Evolutionary conservation across 106 monocot genomes (phyloP), one percentile per base, ranked within the genome.

Genomic region (Ottelia alismoides): DNA sequence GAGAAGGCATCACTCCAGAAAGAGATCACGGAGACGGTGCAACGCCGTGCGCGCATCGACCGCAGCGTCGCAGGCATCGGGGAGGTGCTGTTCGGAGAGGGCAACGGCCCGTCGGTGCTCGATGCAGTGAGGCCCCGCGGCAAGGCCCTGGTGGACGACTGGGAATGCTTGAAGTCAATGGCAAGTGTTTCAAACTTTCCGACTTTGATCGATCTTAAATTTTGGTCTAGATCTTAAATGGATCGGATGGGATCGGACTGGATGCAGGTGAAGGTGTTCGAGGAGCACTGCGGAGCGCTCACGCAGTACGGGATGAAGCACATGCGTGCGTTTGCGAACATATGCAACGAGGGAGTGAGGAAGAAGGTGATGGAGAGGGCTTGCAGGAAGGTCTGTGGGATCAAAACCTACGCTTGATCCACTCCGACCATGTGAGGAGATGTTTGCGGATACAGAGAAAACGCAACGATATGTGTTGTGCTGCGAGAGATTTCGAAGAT

Each of bases 271-370:
- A 65, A 60, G 31, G 56, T 80, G 22, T 92, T 87, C 28, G 83
- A 92, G 60, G 74, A 74, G 0, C 71, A 77, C 22, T 87, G 92
- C 43, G 92, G 92, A 11, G 52, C 77, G 16, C 77, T 92, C 11
- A 77, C 82, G 27, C 92, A 92, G 60, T 87, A 92, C 26, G 92
- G 92, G 31, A 92, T 83, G 92, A 92, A 80, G 47, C 66, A 92
- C 72, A 92, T 87, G 78, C 47, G 92, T 31, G 79, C 76, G 44
- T 87, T 87, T 65, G 86, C 92, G 18, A 87, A 87, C 61, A 64
- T 92, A 25, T 92, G 92, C 73, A 92, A 92, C 65, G 31, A 28
- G 10, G 71, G 72, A 30, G 43, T 83, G 28, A 49, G 73, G 0
- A 47, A 46, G 52, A 25, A 61, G 6, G 56, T 25, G 45, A 79